These are phyloP conservation scores for Rehmannia glutinosa DNA, from an alignment of 257 asterid species.

Conservation along the genomic window DNA sequence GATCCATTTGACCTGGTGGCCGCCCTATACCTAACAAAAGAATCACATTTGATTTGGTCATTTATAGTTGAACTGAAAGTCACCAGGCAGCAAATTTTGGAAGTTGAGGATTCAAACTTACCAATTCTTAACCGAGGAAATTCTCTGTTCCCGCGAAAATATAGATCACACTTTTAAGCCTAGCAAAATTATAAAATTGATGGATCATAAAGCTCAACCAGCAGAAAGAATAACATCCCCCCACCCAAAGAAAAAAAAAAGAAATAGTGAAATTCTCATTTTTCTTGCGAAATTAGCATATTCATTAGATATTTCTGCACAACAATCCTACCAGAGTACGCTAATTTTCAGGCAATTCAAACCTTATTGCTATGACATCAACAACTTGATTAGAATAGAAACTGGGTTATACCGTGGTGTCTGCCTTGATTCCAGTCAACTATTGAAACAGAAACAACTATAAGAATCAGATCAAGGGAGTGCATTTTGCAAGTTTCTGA, in stretches of 20 bases:
- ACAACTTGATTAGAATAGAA: not conserved
- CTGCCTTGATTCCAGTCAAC: not conserved
- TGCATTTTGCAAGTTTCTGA: not conserved
- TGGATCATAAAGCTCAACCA: constrained; percentile 11
- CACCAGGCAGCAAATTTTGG: not conserved
- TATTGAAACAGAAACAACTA: not conserved
- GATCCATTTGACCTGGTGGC: constrained; percentile 99
- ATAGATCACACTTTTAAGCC: constrained; percentile 76
- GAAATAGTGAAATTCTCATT: not conserved
- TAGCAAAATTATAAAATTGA: constrained; percentile 22
- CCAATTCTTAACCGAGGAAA: constrained; percentile 96
- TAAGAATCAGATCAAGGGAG: not conserved
- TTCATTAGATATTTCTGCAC: not conserved
- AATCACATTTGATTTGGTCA: constrained; percentile 2
- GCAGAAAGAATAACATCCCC: not conserved
- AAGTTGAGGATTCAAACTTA: constrained; percentile 32
- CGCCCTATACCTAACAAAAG: constrained; percentile 71
- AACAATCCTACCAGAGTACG: not conserved
- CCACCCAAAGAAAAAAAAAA: too few species aligned
- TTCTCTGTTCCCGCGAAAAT: constrained; percentile 75
- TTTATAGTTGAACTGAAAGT: constrained; percentile 7
- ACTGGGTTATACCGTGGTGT: not conserved
- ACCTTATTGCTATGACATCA: not conserved
- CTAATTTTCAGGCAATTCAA: not conserved
- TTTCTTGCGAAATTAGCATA: constrained; percentile 2